phyloP scores from a whole-genome alignment of 2,329 filamentous ascomycete species.

The Fusarium bulbicola region DNA sequence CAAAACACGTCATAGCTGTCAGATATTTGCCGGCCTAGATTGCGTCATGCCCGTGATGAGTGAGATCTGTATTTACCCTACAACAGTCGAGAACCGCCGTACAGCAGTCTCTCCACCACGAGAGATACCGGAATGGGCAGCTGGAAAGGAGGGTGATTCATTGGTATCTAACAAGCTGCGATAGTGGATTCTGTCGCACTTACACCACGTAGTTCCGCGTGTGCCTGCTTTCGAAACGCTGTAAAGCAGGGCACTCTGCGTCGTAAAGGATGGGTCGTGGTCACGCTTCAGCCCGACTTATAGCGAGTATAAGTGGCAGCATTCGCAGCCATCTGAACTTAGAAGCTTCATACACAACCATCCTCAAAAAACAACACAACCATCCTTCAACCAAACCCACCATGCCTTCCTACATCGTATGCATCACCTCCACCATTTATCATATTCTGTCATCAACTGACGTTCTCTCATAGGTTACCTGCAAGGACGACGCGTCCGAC shows the following conservation, averaged over 20 bases:
- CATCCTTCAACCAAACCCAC: slow-evolving; percentile 40
- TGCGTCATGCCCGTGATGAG: slow-evolving; percentile 31
- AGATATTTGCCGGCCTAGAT: slow-evolving; percentile 8
- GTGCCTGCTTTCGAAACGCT: slow-evolving; percentile 1
- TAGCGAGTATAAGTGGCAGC: slow-evolving; percentile 38
- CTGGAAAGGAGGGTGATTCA: slow-evolving; percentile 25
- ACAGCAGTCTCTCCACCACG: slow-evolving; percentile 8
- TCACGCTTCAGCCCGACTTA: slow-evolving; percentile 37
- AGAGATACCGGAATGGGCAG: slow-evolving; percentile 13
- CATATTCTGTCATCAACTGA: slow-evolving; percentile 15
- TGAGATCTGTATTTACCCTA: slow-evolving; percentile 25
- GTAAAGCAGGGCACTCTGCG: slow-evolving; percentile 22
- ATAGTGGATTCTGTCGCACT: slow-evolving; percentile 25
- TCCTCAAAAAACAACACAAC: slow-evolving; percentile 22
- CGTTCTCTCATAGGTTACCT: slow-evolving; percentile 70
- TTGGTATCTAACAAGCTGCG: slow-evolving; percentile 14
- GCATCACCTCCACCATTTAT: slow-evolving; percentile 15
- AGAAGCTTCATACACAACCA: slow-evolving; percentile 25
- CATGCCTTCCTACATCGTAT: slow-evolving; percentile 68
- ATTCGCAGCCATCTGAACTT: slow-evolving; percentile 21
- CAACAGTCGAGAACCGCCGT: slow-evolving; percentile 16
- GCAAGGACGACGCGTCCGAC: slow-evolving; percentile 74
- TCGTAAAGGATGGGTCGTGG: slow-evolving; percentile 28
- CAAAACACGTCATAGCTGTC: slow-evolving; percentile 20
- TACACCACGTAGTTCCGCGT: slow-evolving; percentile 22